Evolutionary conservation across 106 monocot species (phyloP), one percentile per base, ranked within the genome.

Genomic region (Ottelia alismoides): DNA sequence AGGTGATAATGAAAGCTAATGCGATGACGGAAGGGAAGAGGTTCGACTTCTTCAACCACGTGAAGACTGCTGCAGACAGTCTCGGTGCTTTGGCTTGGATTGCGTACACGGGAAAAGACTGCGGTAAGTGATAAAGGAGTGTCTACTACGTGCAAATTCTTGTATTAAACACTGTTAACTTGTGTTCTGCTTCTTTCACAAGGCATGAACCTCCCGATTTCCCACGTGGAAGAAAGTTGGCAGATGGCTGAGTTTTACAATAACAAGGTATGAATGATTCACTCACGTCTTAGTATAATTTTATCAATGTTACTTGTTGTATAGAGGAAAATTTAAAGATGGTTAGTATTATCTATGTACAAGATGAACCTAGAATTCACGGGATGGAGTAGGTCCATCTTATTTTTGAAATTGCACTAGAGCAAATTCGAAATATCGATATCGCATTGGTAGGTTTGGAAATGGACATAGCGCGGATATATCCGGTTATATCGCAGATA

Each of bases 201-300:
- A 98, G 96, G 96, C 20, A 85, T 89, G 85, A 88, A 76, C 58
- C 71, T 98, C 61, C 96, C 96, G 52, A 89, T 60, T 60, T 67
- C 96, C 22, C 89, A 98, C 63, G 96, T 98, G 23, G 96, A 98
- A 71, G 96, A 98, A 62, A 85, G 89, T 65, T 98, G 96, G 96
- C 96, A 98, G 65, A 98, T 85, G 85, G 89, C 96, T 68, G 96
- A 98, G 75, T 98, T 98, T 58, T 89, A 98, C 54, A 89, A 78
- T 57, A 88, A 88, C 61, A 93, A 93, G 92, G 92, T 80, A 72
- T 59, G 49, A n/a, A n/a, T n/a, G n/a, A n/a, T n/a, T n/a, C n/a
- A n/a, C n/a, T n/a, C n/a, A n/a, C n/a, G n/a, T n/a, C n/a, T n/a
- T n/a, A n/a, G n/a, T n/a, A n/a, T n/a, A n/a, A n/a, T n/a, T n/a